Evolutionary conservation across 805 yeast genomes (phyloP), one percentile per base, ranked within the genome.

Genomic region (Cyberlindnera japonica): DNA sequence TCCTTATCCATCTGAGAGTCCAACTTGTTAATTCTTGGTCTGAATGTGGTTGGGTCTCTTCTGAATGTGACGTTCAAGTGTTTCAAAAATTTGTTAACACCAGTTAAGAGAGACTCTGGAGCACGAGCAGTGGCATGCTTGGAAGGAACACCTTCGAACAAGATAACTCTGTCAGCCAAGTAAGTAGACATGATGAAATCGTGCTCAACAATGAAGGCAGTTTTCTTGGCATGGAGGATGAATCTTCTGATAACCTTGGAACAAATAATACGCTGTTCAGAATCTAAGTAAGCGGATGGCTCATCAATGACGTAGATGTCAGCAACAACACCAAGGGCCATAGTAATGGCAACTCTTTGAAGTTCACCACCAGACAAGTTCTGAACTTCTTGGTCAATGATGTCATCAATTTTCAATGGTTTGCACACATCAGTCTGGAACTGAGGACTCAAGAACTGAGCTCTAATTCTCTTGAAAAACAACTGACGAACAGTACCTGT

Each of bases 181-280:
- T 93, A 93, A 14, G 99, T 93, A 51, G 99, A 98, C 99, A 93
- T 93, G 73, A 93, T 93, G 78, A 93, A 93, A 78, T 93, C 99
- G 81, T 93, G 99, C 82, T 93, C 99, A 44, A 93, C 99, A 57
- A 93, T 75, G 65, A 93, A 93, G n/a, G 99, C 99, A 33, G 98
- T 91, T 77, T 91, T 93, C 75, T 91, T 90, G 55, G 96, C 79
- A 64, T 93, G 99, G 64, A 93, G 72, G 59, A 93, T 86, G 62
- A 89, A 93, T 68, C 96, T 83, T 78, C 96, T 85, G 58, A 93
- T 93, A 54, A 93, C 99, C 74, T 93, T 93, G 38, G 99, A 86
- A 75, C 99, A 93, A 54, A 93, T 85, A 61, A 93, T 89, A 87
- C 99, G 97, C 71, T 93, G 99, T 70, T 93, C 99, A 45, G 98